Base-by-base conservation (phyloP, 2,329 filamentous ascomycete species). In the Verticillium dahliae region DNA sequence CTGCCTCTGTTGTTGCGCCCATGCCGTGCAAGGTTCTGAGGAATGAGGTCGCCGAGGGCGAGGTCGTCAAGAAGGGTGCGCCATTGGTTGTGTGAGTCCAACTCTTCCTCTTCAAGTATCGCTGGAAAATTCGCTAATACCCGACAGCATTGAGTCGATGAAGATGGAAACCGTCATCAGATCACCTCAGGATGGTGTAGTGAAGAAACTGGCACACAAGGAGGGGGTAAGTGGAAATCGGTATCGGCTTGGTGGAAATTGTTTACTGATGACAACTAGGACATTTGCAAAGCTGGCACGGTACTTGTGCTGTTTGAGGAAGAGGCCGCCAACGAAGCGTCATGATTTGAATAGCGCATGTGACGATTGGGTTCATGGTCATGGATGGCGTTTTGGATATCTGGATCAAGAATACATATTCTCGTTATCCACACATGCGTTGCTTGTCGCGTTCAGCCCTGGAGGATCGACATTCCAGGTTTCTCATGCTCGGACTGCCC, bases 11-110 rank as follows among this genome's bases (percentile, higher is more conserved):
- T 1, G 82, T 91, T 31, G 92, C 95, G 27, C 95, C 95, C 0
- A 99, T 99, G 95, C 95, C 95, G 1, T 98, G 95, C 77, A 98
- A 98, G 78, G 89, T 99, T 33, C 78, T 99, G 64, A 87, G 91
- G 66, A 95, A 97, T 57, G 91, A 97, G 74, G 92, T 97, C 0
- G 77, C 82, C 34, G 92, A 92, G 68, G 95, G 95, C 0, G 86
- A 96, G 65, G 77, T 76, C 56, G 95, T 99, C 15, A 87, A 87
- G 72, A 96, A 94, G 78, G 93, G 94, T 56, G 87, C 94, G 62
- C 87, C 92, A 6, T 78, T 99, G 62, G 91, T 98, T 13, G 92
- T 98, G 78, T 88, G 74, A 81, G 85, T 80, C 9, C 6, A 50
- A 35, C 56, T 15, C 37, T 27, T 13, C 2, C 6, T 11, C 6